phyloP scores from a whole-genome alignment of 1,139 yeast genomes.

The Suhomyces yuchorum region DNA sequence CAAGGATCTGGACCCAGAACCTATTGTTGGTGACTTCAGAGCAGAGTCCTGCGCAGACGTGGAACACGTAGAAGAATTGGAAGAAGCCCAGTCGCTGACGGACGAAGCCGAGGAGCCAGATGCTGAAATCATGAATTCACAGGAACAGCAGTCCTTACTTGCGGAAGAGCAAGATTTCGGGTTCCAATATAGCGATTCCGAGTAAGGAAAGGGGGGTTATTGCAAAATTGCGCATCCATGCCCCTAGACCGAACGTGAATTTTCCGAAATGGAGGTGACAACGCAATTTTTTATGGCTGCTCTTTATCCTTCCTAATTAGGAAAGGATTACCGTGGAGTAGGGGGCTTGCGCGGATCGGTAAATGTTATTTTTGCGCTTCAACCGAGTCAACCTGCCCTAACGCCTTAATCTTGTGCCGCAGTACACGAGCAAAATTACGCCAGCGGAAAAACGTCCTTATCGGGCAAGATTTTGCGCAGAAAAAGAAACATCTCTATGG shows the following conservation, averaged over 20 bases:
- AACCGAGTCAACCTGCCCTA: background rate
- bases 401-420: background rate
- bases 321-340: background rate
- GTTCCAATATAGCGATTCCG: conserved; percentile 37
- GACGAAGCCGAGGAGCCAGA: background rate
- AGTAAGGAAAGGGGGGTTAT: conserved; percentile 14
- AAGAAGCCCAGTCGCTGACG: background rate
- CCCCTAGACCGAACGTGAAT: background rate
- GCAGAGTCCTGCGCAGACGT: background rate
- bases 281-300: background rate
- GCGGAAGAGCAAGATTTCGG: conserved; percentile 32
- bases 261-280: background rate
- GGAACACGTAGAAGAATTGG: background rate
- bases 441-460: background rate
- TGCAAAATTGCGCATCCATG: background rate
- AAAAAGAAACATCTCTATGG: background rate
- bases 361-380: background rate
- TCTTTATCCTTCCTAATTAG: background rate
- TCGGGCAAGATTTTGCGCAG: conserved; percentile 3
- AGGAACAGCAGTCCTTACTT: conserved; percentile 11
- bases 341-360: background rate
- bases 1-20: background rate
- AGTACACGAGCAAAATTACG: background rate
- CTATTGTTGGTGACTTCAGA: background rate
- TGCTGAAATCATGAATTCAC: conserved; percentile 6